Percentiles rank a stretch among this genome's conserved stretches.
Evolutionary conservation across 1,284 basidiomycete species (phyloP).

Genomic region (Ceratobasidium theobromae): DNA sequence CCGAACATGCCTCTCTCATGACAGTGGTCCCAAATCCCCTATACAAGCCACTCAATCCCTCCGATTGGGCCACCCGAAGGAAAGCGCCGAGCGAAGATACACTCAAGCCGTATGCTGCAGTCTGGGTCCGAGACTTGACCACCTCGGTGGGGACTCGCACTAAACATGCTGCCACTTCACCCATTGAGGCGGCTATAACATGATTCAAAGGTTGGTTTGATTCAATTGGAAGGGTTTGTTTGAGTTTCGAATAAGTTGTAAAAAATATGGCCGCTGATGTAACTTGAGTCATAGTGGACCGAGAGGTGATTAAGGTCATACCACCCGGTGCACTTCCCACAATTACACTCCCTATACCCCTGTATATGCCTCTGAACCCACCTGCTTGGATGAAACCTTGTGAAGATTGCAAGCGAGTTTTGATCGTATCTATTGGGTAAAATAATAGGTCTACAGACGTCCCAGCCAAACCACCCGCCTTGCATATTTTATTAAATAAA

Average conservation of each 20-base stretch:
- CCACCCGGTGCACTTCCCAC: slow-evolving; percentile 96
- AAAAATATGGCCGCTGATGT: slow-evolving; percentile 88
- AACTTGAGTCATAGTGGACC: slow-evolving; percentile 4
- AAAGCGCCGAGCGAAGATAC: slow-evolving; percentile 54
- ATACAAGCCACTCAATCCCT: slow-evolving; percentile 73
- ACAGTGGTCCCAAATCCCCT: slow-evolving; percentile 78
- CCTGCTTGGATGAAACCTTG: slow-evolving; percentile 86
- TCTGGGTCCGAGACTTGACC: slow-evolving; percentile 84
- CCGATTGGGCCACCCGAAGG: slow-evolving; percentile 53
- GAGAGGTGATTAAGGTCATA: slow-evolving; percentile 46
- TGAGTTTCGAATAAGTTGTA: slow-evolving; percentile 89
- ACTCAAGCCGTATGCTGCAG: slow-evolving; percentile 62
- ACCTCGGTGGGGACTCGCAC: slow-evolving; percentile 94
- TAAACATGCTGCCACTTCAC: slow-evolving; percentile 87
- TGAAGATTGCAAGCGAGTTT: slow-evolving; percentile 88
- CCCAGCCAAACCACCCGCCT: slow-evolving; percentile 88
- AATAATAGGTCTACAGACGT: slow-evolving; percentile 92
- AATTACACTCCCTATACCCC: slow-evolving; percentile 92
- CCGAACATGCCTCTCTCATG: slow-evolving; percentile 66
- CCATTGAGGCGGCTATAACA: slow-evolving; percentile 77
- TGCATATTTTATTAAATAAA: too few relatives aligned
- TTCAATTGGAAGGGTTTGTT: slow-evolving; percentile 65
- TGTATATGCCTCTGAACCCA: slow-evolving; percentile 91
- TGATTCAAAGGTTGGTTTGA: slow-evolving; percentile 67
- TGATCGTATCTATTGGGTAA: slow-evolving; percentile 96